Evolutionary conservation across 2,329 filamentous ascomycete species (phyloP).

Genomic region (Graphilbum ipis-grandicollis): DNA sequence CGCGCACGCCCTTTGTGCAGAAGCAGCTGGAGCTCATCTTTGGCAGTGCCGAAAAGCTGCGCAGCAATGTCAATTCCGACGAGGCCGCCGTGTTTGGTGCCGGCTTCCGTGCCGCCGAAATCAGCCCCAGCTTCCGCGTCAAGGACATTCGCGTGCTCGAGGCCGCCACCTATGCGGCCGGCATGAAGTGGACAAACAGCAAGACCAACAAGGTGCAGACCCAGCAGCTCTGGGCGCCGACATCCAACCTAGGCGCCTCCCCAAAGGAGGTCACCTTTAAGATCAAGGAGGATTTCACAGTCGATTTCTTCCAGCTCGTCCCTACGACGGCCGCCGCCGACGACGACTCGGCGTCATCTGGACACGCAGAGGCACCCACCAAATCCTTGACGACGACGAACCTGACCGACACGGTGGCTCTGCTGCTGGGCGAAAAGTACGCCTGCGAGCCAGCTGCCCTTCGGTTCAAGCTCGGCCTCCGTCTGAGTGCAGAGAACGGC

Average conservation of each 20-base stretch:
- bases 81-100: slow-evolving; percentile 94
- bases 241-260: slow-evolving; percentile 55
- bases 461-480: slow-evolving; percentile 61
- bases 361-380: slow-evolving; percentile 45
- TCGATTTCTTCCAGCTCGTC: slow-evolving; percentile 64
- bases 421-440: slow-evolving; percentile 60
- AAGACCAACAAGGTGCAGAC: slow-evolving; percentile 53
- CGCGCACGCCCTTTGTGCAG: slow-evolving; percentile 87
- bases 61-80: slow-evolving; percentile 90
- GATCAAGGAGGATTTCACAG: slow-evolving; percentile 64
- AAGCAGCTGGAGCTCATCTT: slow-evolving; percentile 64
- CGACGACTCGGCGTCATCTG: no score
- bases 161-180: slow-evolving; percentile 52
- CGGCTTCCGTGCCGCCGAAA: slow-evolving; percentile 77
- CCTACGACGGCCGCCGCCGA: no score
- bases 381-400: slow-evolving; percentile 62
- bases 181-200: slow-evolving; percentile 51
- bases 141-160: slow-evolving; percentile 89
- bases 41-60: slow-evolving; percentile 60
- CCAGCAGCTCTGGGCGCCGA: slow-evolving; percentile 69
- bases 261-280: slow-evolving; percentile 75
- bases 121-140: slow-evolving; percentile 91
- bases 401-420: slow-evolving; percentile 63
- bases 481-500: slow-evolving; percentile 54
- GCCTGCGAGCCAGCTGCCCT: slow-evolving; percentile 63